These are phyloP conservation scores for Hypoxylon sp. DNA, from an alignment of 2,329 filamentous ascomycete species.

Conservation along the genomic window DNA sequence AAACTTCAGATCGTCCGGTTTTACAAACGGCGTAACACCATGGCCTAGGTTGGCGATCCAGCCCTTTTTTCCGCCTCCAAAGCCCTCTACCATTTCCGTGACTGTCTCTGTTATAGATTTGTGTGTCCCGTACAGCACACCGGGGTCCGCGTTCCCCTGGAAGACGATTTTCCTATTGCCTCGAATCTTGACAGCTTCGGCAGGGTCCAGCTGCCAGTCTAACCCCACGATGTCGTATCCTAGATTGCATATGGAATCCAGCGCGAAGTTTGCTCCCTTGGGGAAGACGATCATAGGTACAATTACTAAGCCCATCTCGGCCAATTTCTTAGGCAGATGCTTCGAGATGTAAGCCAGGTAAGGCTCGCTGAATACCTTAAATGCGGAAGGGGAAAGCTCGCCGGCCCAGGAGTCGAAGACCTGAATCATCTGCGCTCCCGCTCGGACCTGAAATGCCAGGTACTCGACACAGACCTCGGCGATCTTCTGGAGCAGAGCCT, in stretches of 20 bases:
- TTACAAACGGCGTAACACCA: conserved; percentile 93
- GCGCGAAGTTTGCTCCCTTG: conserved; percentile 95
- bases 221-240: conserved; percentile 94
- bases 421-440: conserved; percentile 92
- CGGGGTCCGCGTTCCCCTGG: conserved; percentile 96
- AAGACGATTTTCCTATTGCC: conserved; percentile 77
- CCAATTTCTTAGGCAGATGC: conserved; percentile 76
- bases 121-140: conserved; percentile 85
- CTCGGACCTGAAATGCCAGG: conserved; percentile 87
- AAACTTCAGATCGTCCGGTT: conserved; percentile 91
- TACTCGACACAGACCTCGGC: conserved; percentile 95
- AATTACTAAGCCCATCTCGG: conserved; percentile 75
- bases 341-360: conserved; percentile 85
- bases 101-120: conserved; percentile 84
- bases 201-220: conserved; percentile 93
- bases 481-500: conserved; percentile 87
- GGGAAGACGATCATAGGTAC: conserved; percentile 99
- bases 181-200: conserved; percentile 81
- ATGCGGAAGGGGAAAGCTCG: conserved; percentile 84
- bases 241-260: conserved; percentile 85
- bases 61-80: conserved; percentile 77
- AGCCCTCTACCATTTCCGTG: conserved; percentile 86
- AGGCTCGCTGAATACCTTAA: conserved; percentile 84
- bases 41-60: conserved; percentile 99
- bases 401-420: conserved; percentile 99